Evolutionary conservation across 73 alveolate species (phyloP), one percentile per base, ranked within the genome.

Genomic region (Breviolum minutum): DNA sequence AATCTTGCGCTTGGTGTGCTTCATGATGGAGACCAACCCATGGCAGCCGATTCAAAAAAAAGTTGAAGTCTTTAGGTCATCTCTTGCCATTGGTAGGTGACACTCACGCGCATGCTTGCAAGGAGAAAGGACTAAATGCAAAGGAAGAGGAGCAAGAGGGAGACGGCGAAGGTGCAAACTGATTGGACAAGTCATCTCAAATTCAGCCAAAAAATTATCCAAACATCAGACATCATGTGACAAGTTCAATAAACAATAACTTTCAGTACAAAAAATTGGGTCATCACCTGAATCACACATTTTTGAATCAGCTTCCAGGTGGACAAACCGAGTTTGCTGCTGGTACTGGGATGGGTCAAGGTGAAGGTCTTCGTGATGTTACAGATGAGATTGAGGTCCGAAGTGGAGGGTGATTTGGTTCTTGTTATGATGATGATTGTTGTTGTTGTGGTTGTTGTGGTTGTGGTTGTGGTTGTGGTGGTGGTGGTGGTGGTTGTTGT

Each of bases 331-430:
- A 95, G 87, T 95, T 90, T 90, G 95, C 79, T 60, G 83, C 87
- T 8, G 99, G 99, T 54, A 95, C 99, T 16, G 99, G 99, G 64
- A 66, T 95, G 99, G 99, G 98, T 11, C 95, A 95, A 48, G 99
- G 99, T 6, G 99, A 82, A 26, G 99, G 99, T 27, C 76, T 81
- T 76, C 88, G 87, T 74, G 99, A 95, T 40, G 95, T 95, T 14
- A 95, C 95, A 7, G 99, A 95, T 7, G 99, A 95, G 99, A 95
- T 95, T 16, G 99, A 95, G 99, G 99, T 62, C 69, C 20, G 27
- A 26, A 32, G 87, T 66, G 0, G 62, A 19, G 20, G 14, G 82
- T 9, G 82, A 26, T 29, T 20, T 29, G 61, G 69, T 40, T 40
- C 5, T 40, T 40, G 54, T 40, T 40, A 3, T 40, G 54, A 2